These are phyloP conservation scores for Microbotryum violaceum DNA, from an alignment of 1,284 basidiomycete species.

Conservation along the genomic window DNA sequence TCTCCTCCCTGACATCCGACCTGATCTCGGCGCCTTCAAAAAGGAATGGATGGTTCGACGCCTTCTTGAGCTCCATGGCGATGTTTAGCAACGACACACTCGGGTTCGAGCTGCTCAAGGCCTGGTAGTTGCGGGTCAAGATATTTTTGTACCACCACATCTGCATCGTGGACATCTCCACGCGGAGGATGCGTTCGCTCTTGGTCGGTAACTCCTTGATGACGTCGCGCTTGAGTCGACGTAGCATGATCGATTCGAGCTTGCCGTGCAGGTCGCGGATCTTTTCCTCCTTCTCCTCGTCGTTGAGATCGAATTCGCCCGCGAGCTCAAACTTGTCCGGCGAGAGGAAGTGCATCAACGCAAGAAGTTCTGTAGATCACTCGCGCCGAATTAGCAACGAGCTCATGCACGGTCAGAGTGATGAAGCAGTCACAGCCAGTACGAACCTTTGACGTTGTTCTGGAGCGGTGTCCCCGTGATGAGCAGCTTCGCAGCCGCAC, in stretches of 20 bases:
- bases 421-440: not conserved
- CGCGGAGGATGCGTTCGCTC: constrained; percentile 93
- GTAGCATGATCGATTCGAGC: constrained; percentile 87
- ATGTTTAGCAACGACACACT: constrained; percentile 90
- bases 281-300: constrained; percentile 85
- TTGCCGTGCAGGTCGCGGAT: constrained; percentile 92
- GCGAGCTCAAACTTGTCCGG: constrained; percentile 91
- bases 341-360: constrained; percentile 98
- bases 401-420: not conserved
- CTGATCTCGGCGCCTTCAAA: constrained; percentile 90
- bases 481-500: constrained; percentile 81
- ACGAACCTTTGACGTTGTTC: constrained; percentile 90
- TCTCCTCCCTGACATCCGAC: constrained; percentile 66
- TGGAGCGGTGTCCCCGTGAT: constrained; percentile 98
- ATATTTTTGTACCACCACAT: constrained; percentile 99
- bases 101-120: constrained; percentile 72
- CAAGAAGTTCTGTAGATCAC: constrained; percentile 66
- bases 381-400: not conserved
- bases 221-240: constrained; percentile 95
- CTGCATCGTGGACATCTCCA: constrained; percentile 96
- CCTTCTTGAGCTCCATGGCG: constrained; percentile 94
- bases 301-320: constrained; percentile 77
- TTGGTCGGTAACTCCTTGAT: constrained; percentile 94
- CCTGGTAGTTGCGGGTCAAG: constrained; percentile 89
- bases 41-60: constrained; percentile 94